phyloP scores from a whole-genome alignment of 73 alveolate genomes.

The Stentor coeruleus region DNA sequence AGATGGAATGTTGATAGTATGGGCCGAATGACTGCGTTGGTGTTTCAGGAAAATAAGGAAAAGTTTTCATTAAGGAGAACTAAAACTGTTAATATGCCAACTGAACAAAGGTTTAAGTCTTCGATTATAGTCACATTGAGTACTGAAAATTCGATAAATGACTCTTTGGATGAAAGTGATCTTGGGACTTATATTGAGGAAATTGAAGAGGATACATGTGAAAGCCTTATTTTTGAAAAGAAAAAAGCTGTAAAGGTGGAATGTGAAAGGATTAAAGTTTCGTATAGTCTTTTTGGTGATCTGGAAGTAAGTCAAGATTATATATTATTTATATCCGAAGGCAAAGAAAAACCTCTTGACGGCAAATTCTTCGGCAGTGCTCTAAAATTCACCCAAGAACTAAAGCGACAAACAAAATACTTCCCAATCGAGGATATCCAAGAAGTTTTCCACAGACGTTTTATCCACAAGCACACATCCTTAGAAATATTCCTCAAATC shows the following conservation, averaged over 20 bases:
- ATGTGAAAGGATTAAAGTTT: slow-evolving; percentile 11
- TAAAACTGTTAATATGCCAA: background rate
- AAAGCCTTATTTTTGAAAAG: background rate
- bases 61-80: background rate
- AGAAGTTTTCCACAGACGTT: slow-evolving; percentile 43
- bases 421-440: slow-evolving; percentile 24
- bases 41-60: background rate
- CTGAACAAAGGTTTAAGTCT: background rate
- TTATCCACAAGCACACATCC: slow-evolving; percentile 40
- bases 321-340: background rate
- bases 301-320: background rate
- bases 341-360: slow-evolving; percentile 6
- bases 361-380: slow-evolving; percentile 12
- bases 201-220: background rate
- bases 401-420: background rate
- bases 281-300: background rate
- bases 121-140: background rate
- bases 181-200: background rate
- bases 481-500: slow-evolving; percentile 41
- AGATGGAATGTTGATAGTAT: background rate
- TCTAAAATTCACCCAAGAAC: background rate
- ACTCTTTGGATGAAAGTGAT: background rate
- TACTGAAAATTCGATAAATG: background rate
- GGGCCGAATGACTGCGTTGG: background rate
- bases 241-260: background rate